Base-by-base conservation (phyloP, 1,139 yeast species). In the Pichia sp. region DNA sequence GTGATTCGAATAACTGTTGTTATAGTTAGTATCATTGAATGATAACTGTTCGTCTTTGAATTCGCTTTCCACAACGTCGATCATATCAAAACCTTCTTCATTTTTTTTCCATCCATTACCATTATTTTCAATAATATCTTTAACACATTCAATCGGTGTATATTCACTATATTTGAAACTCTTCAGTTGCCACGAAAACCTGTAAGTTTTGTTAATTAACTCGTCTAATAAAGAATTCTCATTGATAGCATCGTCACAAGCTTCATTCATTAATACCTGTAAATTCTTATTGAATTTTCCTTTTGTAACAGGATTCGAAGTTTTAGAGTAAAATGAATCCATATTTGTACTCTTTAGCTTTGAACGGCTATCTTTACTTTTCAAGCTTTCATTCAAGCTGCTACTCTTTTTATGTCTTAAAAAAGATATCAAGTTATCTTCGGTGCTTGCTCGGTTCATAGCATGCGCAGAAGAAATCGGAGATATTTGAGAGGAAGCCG, bases 141-240 rank as follows among this genome's bases (percentile, higher is more conserved):
- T 78, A 9, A 88, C 72, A 52, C 92, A 78, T 46, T 79, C 83
- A 42, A 75, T 75, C 0, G 96, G 95, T 9, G 83, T 71, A 49
- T 73, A 77, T 51, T 84, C 92, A 43, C 85, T 78, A 16, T 87
- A 81, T 7, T 41, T 33, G 6, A 47, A 26, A 4, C 53, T 49
- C 11, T 46, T 48, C 35, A 51, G 36, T 55, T 84, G 88, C 95
- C 95, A 87, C 0, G 85, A 75, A 36, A 84, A 71, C 47, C 82
- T 81, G 55, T 82, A 74, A 1, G 87, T 76, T 53, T 75, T 76
- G 52, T 77, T 79, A 51, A 73, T 66, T 28, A 67, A 35, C 23
- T 45, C 46, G 39, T 48, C 51, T 6, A 53, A 33, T 31, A 44
- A 29, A 10, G 48, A 38, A 5, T 35, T 36, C 10, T 46, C 52